Percentiles rank a stretch among this genome's conserved stretches.
Conservation (phyloP, 148 eudicot genomes). For the Nepenthes mirabilis region DNA sequence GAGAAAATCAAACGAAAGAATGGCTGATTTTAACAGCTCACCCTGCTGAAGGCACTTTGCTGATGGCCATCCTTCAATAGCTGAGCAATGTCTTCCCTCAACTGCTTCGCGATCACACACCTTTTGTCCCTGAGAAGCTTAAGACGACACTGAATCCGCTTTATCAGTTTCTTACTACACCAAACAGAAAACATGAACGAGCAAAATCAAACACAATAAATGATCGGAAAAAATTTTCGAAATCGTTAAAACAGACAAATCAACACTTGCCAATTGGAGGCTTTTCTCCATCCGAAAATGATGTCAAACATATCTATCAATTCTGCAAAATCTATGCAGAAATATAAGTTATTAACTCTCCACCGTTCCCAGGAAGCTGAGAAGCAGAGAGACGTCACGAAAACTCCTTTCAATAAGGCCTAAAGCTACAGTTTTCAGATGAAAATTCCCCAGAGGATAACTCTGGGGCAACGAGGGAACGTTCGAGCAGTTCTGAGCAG, state of each 20-base stretch:
- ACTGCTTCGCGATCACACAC: slow-evolving; percentile 26
- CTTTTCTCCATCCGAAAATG: slow-evolving; percentile 80
- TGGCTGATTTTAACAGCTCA: slow-evolving; percentile 3
- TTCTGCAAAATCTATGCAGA: background rate
- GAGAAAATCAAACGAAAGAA: background rate
- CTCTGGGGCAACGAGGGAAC: background rate
- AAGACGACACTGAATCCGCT: slow-evolving; percentile 52
- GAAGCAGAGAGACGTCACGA: background rate
- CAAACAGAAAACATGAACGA: background rate
- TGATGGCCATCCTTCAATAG: slow-evolving; percentile 47
- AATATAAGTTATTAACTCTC: background rate
- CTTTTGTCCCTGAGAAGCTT: slow-evolving; percentile 58
- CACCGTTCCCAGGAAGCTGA: slow-evolving; percentile 1
- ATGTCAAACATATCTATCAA: slow-evolving; percentile 35
- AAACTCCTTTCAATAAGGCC: too few species aligned
- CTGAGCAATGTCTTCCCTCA: slow-evolving; percentile 52
- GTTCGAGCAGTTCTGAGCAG: too few species aligned
- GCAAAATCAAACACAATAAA: too few species aligned
- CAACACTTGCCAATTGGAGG: slow-evolving; percentile 58
- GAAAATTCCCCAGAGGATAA: too few species aligned
- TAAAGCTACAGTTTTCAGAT: too few species aligned
- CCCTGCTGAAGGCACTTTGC: slow-evolving; percentile 48
- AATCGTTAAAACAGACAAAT: background rate
- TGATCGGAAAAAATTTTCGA: too few species aligned
- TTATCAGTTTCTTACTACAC: slow-evolving; percentile 65